Conservation (phyloP, 1,139 yeast genomes). For the Saccharomyces hybrid region DNA sequence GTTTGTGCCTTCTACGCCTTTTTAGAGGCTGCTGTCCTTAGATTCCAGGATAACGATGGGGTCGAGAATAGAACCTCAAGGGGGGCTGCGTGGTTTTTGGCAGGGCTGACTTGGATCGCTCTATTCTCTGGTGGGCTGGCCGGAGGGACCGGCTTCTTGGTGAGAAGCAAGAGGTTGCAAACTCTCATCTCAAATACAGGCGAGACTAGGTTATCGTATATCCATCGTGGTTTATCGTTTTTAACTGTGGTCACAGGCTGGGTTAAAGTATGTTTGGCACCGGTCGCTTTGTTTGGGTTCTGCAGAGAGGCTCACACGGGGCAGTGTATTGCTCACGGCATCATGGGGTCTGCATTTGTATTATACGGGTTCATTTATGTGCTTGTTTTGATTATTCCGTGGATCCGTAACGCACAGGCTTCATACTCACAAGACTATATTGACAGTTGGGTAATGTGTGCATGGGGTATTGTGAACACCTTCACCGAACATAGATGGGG, state of each 20-base stretch:
- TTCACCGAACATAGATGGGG: constrained; percentile 97
- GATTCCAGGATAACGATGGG: constrained; percentile 56
- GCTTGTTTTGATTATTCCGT: constrained; percentile 60
- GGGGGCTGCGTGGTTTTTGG: constrained; percentile 58
- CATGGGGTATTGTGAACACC: constrained; percentile 89
- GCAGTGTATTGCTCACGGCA: constrained; percentile 93
- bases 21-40: constrained; percentile 47
- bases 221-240: constrained; percentile 44
- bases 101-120: constrained; percentile 40
- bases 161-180: constrained; percentile 29
- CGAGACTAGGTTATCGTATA: constrained; percentile 27
- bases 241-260: constrained; percentile 46
- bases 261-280: constrained; percentile 72
- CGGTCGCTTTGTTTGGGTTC: constrained; percentile 79
- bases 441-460: constrained; percentile 70
- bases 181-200: constrained; percentile 32
- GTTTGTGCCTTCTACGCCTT: constrained; percentile 44
- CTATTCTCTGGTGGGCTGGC: constrained; percentile 49
- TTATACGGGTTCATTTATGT: constrained; percentile 66
- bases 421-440: constrained; percentile 73
- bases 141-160: constrained; percentile 32
- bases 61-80: constrained; percentile 59
- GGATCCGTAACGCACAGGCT: constrained; percentile 45
- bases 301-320: constrained; percentile 71
- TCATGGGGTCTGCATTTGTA: constrained; percentile 87